Base-by-base conservation (phyloP, 768 basidiomycete genomes). In the Cystobasidium onofrii region DNA sequence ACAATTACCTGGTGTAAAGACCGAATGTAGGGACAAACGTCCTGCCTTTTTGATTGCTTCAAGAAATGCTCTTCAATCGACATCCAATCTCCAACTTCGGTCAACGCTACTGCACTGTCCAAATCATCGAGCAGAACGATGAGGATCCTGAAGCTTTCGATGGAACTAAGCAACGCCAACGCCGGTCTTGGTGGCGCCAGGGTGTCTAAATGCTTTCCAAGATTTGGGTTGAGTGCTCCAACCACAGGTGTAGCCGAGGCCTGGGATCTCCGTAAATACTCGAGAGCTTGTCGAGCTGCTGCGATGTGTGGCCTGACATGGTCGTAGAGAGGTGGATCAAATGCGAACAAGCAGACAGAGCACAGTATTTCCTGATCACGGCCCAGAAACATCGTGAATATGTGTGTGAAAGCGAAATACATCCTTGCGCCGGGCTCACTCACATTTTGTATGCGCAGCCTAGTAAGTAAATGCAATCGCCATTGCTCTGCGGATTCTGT, bases 1-100 rank as follows among this genome's bases (percentile, higher is more conserved):
- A 57, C 44, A n/a, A n/a, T 13, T 27, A 71, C 69, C 54, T 71
- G 69, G 61, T 71, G 69, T 55, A 71, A 61, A 20, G 69, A 71
- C 13, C 69, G 52, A 55, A 71, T 71, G 27, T 71, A 71, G 25
- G 69, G 69, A 7, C 25, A 4, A 1, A 44, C 4, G 17, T n/a
- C 18, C 9, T 29, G 20, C 7, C 34, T 3, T 36, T 44, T 71
- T 23, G 69, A 46, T 52, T 36, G 33, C 2, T 36, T 15, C 20
- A 55, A 36, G 69, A 71, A 71, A 29, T 60, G 69, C 20, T 36
- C 27, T 60, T 60, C 69, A 25, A 71, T 60, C 39, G 52, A 52
- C 3, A n/a, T 18, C 69, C 69, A 71, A 52, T 36, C 34, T 4
- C 33, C 10, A 4, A 36, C 44, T 33, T 44, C 15, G 4, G 27